Evolutionary conservation across 2,329 filamentous ascomycete species (phyloP).

Genomic region (Aspergillus jensenii): DNA sequence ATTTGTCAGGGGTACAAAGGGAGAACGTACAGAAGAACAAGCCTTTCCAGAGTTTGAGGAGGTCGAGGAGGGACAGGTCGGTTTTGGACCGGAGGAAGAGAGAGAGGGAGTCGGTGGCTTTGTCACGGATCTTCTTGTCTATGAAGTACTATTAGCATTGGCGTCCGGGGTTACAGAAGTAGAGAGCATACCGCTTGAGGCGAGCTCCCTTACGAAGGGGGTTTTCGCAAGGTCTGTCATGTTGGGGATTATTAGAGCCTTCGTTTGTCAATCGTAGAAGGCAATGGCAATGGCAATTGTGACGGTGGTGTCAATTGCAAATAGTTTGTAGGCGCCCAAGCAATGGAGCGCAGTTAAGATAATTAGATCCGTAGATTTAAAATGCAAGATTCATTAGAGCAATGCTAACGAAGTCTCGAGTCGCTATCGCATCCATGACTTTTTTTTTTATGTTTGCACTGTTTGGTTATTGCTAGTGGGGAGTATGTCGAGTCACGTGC

Average conservation of each 20-base stretch:
- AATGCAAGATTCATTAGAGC: not conserved
- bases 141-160: conserved; percentile 7
- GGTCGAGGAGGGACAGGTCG: conserved; percentile 66
- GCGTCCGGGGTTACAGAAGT: not conserved
- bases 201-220: conserved; percentile 80
- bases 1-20: not conserved
- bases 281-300: not conserved
- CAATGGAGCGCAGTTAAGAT: not conserved
- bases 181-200: conserved; percentile 67
- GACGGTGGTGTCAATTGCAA: not conserved
- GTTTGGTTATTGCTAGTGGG: conserved; percentile 9
- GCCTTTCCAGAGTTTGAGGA: conserved; percentile 90
- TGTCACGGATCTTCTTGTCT: conserved; percentile 78
- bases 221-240: conserved; percentile 48
- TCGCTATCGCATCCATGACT: conserved; percentile 1
- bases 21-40: conserved; percentile 71
- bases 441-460: conserved; percentile 21
- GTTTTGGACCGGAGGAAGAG: conserved; percentile 69
- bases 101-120: conserved; percentile 73
- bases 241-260: not conserved
- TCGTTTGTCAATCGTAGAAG: not conserved
- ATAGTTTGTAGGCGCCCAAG: not conserved
- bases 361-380: not conserved
- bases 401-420: not conserved
- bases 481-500: not conserved